Evolutionary conservation across 108 stramenopile genomes (phyloP), one percentile per base, ranked within the genome.

Genomic region (Mediolabrus comicus): DNA sequence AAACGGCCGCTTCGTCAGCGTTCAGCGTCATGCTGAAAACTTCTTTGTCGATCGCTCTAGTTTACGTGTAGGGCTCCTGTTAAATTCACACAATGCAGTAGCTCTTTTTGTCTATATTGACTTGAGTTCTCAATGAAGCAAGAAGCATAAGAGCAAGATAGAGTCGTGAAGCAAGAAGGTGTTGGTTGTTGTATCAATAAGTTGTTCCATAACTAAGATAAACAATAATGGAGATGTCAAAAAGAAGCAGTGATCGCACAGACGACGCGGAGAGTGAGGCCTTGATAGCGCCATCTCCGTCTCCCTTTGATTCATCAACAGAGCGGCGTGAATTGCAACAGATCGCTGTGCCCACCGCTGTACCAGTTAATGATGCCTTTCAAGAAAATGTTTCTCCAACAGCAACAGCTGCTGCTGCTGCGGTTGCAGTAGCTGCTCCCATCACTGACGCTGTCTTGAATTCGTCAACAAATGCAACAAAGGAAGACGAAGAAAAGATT

Each of bases 301-400:
- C 62, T 0, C 67, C 67, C 52, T 67, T 67, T 41, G 28, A 51
- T 28, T 30, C 67, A 1, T 30, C 12, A 5, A 14, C 5, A 31
- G 67, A 67, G 19, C 32, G 67, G 19, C 32, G 67, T 10, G 54
- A 36, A 17, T 67, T 26, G n/a, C 31, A 35, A n/a, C 59, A 60
- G 16, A 30, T 27, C 27, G 14, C 12, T 36, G 60, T 71, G 8
- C 56, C 69, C 12, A 71, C 69, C 17, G 69, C 69, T 29, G 31
- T 71, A 9, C 59, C 69, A 0, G 22, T 71, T 35, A 29, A 17
- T 52, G 69, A 71, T 11, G 8, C 22, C 12, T 69, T 59, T 32
- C 31, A 59, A 30, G 49, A 53, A 13, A 61, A 61, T 19, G 2
- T 14, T 14, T 12, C 30, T 54, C 60, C 25, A 30, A 16, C 43